phyloP scores from a whole-genome alignment of 2,329 filamentous ascomycete species.

The Dothiorella sarmentorum region DNA sequence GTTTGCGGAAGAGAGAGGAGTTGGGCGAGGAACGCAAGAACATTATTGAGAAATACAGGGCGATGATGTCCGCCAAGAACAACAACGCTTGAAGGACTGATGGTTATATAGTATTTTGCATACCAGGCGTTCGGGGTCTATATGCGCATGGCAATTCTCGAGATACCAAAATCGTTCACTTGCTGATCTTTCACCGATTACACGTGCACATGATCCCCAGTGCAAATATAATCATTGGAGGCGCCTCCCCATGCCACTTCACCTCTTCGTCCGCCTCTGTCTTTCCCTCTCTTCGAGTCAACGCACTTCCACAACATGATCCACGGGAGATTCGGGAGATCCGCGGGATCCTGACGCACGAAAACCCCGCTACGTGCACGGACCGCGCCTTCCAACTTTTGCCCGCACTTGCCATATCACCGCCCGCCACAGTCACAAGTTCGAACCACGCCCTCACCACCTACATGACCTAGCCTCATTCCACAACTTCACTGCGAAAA shows the following conservation, averaged over 20 bases:
- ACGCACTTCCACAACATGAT: not conserved
- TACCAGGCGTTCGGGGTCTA: not conserved
- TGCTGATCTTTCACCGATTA: too few species aligned
- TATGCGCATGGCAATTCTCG: not conserved
- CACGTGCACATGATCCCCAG: too few species aligned
- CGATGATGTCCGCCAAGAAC: conserved; percentile 15
- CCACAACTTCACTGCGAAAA: not conserved
- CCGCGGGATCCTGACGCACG: not conserved
- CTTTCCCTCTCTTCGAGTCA: not conserved
- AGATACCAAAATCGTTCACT: not conserved
- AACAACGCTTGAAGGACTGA: not conserved
- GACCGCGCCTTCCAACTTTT: not conserved
- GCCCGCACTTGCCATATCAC: not conserved
- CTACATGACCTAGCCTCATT: conserved; percentile 9
- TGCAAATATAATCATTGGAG: too few species aligned
- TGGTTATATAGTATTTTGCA: not conserved
- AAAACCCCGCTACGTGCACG: conserved; percentile 6
- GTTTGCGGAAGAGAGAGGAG: conserved; percentile 69
- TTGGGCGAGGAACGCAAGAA: conserved; percentile 64
- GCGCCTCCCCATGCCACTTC: too few species aligned
- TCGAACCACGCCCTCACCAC: conserved; percentile 15
- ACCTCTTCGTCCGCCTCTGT: too few species aligned
- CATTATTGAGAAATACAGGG: conserved; percentile 70
- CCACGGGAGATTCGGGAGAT: not conserved
- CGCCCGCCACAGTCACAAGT: conserved; percentile 8